Evolutionary conservation across 495 filamentous ascomycete genomes (phyloP), one percentile per base, ranked within the genome.

Genomic region (Hapsidospora chrysogenum): DNA sequence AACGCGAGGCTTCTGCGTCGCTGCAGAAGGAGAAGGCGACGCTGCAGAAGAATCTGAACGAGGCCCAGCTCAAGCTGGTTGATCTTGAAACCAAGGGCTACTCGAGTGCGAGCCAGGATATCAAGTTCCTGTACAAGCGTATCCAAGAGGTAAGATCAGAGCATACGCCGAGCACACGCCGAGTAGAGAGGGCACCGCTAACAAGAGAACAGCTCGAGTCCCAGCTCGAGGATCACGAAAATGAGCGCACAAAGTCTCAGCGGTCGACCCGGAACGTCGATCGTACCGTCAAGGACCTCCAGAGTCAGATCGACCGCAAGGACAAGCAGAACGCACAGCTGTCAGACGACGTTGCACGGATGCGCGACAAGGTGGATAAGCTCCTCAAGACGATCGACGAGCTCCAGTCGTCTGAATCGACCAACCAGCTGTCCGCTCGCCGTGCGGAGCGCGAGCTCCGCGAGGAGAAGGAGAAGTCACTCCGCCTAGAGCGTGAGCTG

Each of bases 61-160:
- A 97, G 53, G 61, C 87, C 29, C 89, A 97, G 54, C 64, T 96
- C 17, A 72, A 75, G 41, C 73, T 92, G 30, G 78, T 97, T 27
- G 89, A 96, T 42, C 58, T 97, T 29, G 89, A 97, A 56, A 97
- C 89, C 17, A 96, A 95, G 66, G 83, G 85, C 34, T 96, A 94
- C 54, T 85, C 85, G 17, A 86, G 71, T 38, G 84, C 80, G 29
- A 92, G 85, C 48, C 83, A 95, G 40, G 89, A 97, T 54, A 83
- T 96, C 41, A 74, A 85, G 41, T 97, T 96, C 65, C 60, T 96
- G 50, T 80, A 93, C 59, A 85, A 85, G 44, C 72, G 89, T 26
- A 80, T 97, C 43, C 86, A 95, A 65, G 92, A 96, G 68, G 87
- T 94, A 69, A 66, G 68, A 49, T 45, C 39, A 5, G 26, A 31